Percentiles rank a stretch among this genome's conserved stretches.
Conservation (phyloP, 768 basidiomycete genomes). For the Amanita molliuscula region DNA sequence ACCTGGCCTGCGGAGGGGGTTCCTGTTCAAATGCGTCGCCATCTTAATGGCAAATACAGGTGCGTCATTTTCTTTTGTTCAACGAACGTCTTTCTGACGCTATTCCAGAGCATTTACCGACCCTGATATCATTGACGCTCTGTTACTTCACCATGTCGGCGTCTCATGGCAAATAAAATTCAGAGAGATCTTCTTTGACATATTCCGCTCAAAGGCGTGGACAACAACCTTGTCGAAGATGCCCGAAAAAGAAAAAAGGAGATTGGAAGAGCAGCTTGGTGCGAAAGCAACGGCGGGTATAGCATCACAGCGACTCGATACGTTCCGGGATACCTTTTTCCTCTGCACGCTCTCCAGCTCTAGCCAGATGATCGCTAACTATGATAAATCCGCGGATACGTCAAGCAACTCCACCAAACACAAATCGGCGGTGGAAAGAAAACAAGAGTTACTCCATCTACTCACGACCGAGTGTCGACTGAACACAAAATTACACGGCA, state of each 20-base stretch:
- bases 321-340: conserved; percentile 20
- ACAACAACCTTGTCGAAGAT: conserved; percentile 13
- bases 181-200: conserved; percentile 17
- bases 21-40: conserved; percentile 32
- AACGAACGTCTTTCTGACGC: neutral
- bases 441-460: conserved; percentile 29
- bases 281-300: conserved; percentile 13
- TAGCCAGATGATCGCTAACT: conserved; percentile 8
- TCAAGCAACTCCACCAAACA: conserved; percentile 7
- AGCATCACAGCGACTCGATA: conserved; percentile 15
- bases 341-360: conserved; percentile 22
- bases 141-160: conserved; percentile 35
- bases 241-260: conserved; percentile 11
- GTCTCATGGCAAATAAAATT: conserved; percentile 30
- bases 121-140: conserved; percentile 34
- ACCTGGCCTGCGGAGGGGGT: conserved; percentile 33
- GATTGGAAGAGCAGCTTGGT: conserved; percentile 13
- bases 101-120: conserved; percentile 32
- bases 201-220: conserved; percentile 29
- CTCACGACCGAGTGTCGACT: conserved; percentile 31
- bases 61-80: conserved; percentile 3
- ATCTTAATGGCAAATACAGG: conserved; percentile 39
- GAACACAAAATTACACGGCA: conserved; percentile 23
- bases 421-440: conserved; percentile 16
- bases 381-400: conserved; percentile 19